Conservation (phyloP, 805 yeast genomes). For the Candida xiaguanensis region DNA sequence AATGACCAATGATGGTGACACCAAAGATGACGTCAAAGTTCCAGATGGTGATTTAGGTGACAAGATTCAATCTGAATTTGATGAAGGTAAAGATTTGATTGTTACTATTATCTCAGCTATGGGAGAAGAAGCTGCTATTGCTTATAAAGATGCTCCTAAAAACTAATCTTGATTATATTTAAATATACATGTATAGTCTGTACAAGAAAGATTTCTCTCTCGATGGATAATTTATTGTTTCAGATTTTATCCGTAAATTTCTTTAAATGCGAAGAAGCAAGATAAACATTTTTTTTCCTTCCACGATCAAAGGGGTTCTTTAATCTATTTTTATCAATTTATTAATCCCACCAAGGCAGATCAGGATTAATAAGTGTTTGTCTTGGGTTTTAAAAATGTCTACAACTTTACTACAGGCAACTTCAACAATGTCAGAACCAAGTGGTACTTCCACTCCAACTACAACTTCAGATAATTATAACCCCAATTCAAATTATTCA, state of each 20-base stretch:
- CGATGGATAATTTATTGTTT: too few relatives aligned
- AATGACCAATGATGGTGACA: constrained; percentile 96
- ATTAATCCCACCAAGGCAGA: not conserved
- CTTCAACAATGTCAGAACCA: not conserved
- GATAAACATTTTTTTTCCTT: too few relatives aligned
- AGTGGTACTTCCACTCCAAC: not conserved
- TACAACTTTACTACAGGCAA: constrained; percentile 1
- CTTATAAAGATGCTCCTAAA: constrained; percentile 98
- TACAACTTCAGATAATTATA: not conserved
- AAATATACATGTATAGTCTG: not conserved
- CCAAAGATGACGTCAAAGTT: constrained; percentile 97
- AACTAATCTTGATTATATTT: constrained; percentile 3
- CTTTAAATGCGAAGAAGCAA: too few relatives aligned
- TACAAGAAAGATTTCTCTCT: too few relatives aligned
- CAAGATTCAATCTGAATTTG: constrained; percentile 85
- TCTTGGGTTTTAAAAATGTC: constrained; percentile 1
- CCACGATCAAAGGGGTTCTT: too few relatives aligned
- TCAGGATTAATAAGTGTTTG: too few relatives aligned
- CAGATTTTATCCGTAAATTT: not conserved
- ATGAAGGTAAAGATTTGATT: constrained; percentile 95
- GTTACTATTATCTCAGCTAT: constrained; percentile 97
- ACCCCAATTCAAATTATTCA: not conserved
- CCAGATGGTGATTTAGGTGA: constrained; percentile 99
- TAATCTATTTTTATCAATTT: not conserved
- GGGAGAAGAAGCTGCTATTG: constrained; percentile 99